Evolutionary conservation across 2,329 filamentous ascomycete genomes (phyloP).

Genomic region (Phialophora macrospora): DNA sequence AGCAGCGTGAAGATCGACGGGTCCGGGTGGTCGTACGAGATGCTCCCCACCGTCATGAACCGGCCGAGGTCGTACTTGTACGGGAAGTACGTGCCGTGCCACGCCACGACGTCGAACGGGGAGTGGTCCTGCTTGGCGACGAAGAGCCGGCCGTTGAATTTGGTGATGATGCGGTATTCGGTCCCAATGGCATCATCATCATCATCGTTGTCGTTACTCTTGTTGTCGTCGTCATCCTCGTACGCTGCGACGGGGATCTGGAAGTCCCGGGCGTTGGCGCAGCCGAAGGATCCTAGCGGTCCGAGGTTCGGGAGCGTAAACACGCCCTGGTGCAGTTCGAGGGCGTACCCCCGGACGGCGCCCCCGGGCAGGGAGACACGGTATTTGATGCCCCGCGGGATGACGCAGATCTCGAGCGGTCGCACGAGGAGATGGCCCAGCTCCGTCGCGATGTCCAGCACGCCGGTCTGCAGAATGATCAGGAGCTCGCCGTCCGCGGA

Average conservation of each 20-base stretch:
- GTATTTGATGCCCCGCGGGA: slow-evolving; percentile 75
- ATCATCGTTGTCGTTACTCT: slow-evolving; percentile 41
- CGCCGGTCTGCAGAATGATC: slow-evolving; percentile 74
- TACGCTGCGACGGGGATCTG: slow-evolving; percentile 72
- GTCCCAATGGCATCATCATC: slow-evolving; percentile 31
- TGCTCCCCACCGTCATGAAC: slow-evolving; percentile 74
- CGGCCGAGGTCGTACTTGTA: slow-evolving; percentile 81
- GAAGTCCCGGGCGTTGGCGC: slow-evolving; percentile 76
- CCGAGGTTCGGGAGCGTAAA: slow-evolving; percentile 73
- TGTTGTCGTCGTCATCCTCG: slow-evolving; percentile 44
- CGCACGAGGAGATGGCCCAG: slow-evolving; percentile 73
- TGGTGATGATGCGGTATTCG: slow-evolving; percentile 58
- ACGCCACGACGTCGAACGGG: slow-evolving; percentile 78
- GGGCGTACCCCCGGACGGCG: slow-evolving; percentile 71
- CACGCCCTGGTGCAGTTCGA: slow-evolving; percentile 74
- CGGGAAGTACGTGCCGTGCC: slow-evolving; percentile 79
- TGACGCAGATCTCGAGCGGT: slow-evolving; percentile 76
- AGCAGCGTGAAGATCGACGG: slow-evolving; percentile 75
- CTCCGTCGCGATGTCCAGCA: slow-evolving; percentile 63
- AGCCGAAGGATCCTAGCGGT: slow-evolving; percentile 72
- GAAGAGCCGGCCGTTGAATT: slow-evolving; percentile 71
- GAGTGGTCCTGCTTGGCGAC: slow-evolving; percentile 68
- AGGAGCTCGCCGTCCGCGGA: slow-evolving; percentile 80
- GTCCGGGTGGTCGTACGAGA: slow-evolving; percentile 77
- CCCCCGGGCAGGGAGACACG: slow-evolving; percentile 67